These are phyloP conservation scores for Magnaporthiopsis poae DNA, from an alignment of 2,329 filamentous ascomycete species.

Conservation along the genomic window DNA sequence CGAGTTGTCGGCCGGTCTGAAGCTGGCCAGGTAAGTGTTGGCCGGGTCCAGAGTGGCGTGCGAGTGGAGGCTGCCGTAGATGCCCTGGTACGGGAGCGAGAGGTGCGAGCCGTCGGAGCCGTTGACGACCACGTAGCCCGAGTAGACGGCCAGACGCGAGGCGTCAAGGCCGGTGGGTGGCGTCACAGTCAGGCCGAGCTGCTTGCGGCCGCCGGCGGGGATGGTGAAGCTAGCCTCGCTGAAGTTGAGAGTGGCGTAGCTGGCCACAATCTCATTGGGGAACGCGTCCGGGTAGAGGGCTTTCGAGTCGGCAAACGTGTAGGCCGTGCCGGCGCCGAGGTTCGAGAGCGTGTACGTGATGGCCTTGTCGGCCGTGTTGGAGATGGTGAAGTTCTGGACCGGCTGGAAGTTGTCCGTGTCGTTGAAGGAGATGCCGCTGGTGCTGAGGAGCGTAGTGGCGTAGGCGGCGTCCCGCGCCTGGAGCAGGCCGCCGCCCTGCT, in stretches of 20 bases:
- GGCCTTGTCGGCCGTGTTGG: conserved; percentile 39
- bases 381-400: conserved; percentile 42
- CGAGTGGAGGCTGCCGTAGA: conserved; percentile 28
- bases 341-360: conserved; percentile 44
- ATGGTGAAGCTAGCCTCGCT: conserved; percentile 34
- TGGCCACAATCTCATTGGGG: conserved; percentile 33
- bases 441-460: conserved; percentile 41
- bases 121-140: conserved; percentile 37
- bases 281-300: conserved; percentile 30
- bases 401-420: conserved; percentile 48
- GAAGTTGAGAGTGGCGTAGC: conserved; percentile 34
- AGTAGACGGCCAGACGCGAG: conserved; percentile 36
- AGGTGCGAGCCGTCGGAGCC: conserved; percentile 30
- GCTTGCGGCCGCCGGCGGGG: conserved; percentile 30
- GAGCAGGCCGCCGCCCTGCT: conserved; percentile 52
- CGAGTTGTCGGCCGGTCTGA: background rate
- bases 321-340: conserved; percentile 41
- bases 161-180: conserved; percentile 28
- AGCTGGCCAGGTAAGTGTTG: conserved; percentile 9
- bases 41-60: conserved; percentile 23
- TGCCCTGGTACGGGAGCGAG: conserved; percentile 30
- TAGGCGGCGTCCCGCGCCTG: conserved; percentile 51
- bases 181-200: conserved; percentile 35
- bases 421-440: conserved; percentile 53
- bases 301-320: conserved; percentile 31